Evolutionary conservation across 257 asterid genomes (phyloP), one percentile per base, ranked within the genome.

Genomic region (Nicotiana attenuata): DNA sequence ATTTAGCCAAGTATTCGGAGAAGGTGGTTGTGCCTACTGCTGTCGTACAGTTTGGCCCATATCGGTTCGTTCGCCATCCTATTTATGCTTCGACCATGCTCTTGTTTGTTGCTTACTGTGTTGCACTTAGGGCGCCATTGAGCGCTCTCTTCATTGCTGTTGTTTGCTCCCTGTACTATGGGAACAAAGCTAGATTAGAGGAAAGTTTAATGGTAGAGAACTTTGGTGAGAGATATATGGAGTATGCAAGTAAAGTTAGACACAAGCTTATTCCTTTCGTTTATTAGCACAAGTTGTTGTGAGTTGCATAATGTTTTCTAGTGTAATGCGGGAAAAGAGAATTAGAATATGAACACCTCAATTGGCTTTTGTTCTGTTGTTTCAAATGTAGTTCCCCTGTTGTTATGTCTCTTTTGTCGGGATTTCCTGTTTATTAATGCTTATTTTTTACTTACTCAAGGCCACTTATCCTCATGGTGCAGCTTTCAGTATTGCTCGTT

Each of bases 41-140:
- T 75, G 99, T 96, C 14, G 99, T 96, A 77, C 93, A 90, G 83
- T 94, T 96, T 83, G 98, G 99, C 2, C 99, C 99, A 22, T 96
- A 92, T 60, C 91, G 99, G 73, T 86, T 92, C 17, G 91, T 96
- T 19, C 95, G 98, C 52, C 99, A 96, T 82, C 99, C 99, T 1
- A 93, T 96, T 26, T 96, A 96, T 80, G 97, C 98, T 0, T 96
- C 99, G 11, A 96, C 97, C 1, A 91, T 94, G 92, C 97, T 96
- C 81, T 87, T 96, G 84, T 94, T 94, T 79, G 93, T 91, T 26
- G 76, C 91, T 35, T 96, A 94, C 85, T 94, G 92, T 63, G 38
- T 88, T 66, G 93, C 98, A 5, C 87, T 96, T 45, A 86, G 97
- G 77, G 98, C 99, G 8, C 98, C 98, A 10, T 0, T 91, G 88